Base-by-base conservation (phyloP, 345 rosid genomes). In the Raphanus sativus region DNA sequence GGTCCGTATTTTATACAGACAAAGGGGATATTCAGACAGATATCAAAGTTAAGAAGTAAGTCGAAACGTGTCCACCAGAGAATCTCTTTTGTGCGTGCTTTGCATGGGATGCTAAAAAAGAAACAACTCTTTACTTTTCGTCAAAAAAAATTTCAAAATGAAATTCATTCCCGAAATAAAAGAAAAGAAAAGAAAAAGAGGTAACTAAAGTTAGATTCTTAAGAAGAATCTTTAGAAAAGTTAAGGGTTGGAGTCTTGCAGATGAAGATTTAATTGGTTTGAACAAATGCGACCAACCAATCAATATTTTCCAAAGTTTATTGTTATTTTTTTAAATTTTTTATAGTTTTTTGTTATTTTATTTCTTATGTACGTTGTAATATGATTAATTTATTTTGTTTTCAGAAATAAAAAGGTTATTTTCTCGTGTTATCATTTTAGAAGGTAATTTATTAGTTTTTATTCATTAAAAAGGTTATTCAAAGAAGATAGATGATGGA, bases 181-280 rank as follows among this genome's bases (percentile, higher is more conserved):
- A 66, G 17, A 78, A 71, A 63, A 52, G 50, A 65, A 78, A 74
- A 68, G 70, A 73, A 73, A 74, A 79, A 68, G 77, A 65, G 30
- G 54, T 50, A 74, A 74, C 0, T 73, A 79, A 79, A 79, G 78
- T 67, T 73, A 65, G 77, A 79, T 79, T 73, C 75, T 61, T 62
- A 68, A 74, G 61, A 79, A 68, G 70, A 68, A 68, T 74, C 74
- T 79, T 73, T 73, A 68, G 7, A 68, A 79, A 79, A 79, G 82
- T 67, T 79, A 73, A 74, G 82, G 78, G 78, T 79, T 79, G 82
- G 82, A 79, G 82, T 79, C 82, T 79, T 79, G 78, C 78, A 74
- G 5, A 61, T 79, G 78, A 79, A 79, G 82, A 79, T 79, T 73
- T 79, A 28, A 78, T 67, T 73, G 81, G 81, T 67, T 78, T 78